Evolutionary conservation across 805 yeast species (phyloP), one percentile per base, ranked within the genome.

Genomic region (Starmerella apicola): DNA sequence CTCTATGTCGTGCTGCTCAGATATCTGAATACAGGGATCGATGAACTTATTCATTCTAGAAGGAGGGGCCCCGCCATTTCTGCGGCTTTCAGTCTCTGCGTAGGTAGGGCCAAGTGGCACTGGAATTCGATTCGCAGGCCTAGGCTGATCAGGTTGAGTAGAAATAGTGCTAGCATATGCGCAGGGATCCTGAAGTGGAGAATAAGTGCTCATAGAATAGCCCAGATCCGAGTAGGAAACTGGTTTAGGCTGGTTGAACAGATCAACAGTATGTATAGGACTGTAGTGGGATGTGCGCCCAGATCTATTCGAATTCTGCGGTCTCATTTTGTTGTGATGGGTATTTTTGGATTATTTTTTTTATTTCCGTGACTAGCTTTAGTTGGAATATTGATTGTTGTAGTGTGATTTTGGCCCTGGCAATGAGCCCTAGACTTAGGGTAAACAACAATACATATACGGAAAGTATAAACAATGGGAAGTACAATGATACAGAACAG

Each of bases 201-300:
- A 47, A 0, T 44, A 45, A 2, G 27, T 31, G 27, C 56, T 52
- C 23, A 44, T 33, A 3, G 37, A 17, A 38, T 57, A 58, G 12
- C 51, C 57, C 20, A 57, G 43, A 13, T 57, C 52, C n/a, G 56
- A 53, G 35, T 48, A 51, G 6, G 56, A 48, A 30, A 46, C 46
- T 4, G 59, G 56, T 10, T 46, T 36, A 9, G 49, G 52, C 16
- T 42, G 43, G 20, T 44, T 38, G 22, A 49, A 46, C 8, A 57
- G 40, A 29, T 51, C 52, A 32, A 47, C 36, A 12, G 51, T 47
- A 10, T 33, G 39, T 16, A 49, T 34, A 3, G 42, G 23, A 4
- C 35, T 32, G 16, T 20, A 21, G 6, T 7, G 20, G 25, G 25
- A 19, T 32, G 20, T 20, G 17, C 34, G 24, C 6, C 33, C 22